These are phyloP conservation scores for Pseudogymnoascus sp. DNA, from an alignment of 2,329 filamentous ascomycete genomes.

Conservation along the genomic window DNA sequence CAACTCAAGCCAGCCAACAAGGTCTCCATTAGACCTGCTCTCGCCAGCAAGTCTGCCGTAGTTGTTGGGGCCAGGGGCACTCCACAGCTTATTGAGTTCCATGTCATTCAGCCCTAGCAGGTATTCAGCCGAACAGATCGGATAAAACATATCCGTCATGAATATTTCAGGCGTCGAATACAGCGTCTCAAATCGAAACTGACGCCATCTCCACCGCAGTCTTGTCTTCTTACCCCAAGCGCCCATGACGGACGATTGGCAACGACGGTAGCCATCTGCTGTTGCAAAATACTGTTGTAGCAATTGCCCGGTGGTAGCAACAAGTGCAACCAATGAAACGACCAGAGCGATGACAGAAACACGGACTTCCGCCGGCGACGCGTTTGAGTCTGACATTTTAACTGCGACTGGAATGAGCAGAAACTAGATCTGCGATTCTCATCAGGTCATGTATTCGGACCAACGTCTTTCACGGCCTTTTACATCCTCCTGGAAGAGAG, in stretches of 20 bases:
- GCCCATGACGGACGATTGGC: constrained; percentile 31
- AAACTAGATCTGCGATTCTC: not conserved
- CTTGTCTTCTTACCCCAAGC: constrained; percentile 28
- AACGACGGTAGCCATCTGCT: constrained; percentile 34
- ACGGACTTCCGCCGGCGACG: not conserved
- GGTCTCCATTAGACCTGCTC: not conserved
- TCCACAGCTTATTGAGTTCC: not conserved
- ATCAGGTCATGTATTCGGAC: not conserved
- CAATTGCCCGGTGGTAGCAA: constrained; percentile 27
- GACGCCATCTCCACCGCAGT: constrained; percentile 25
- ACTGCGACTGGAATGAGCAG: not conserved
- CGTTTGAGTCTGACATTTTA: not conserved
- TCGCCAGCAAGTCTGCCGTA: not conserved
- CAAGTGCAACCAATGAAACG: constrained; percentile 31
- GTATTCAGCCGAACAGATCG: constrained; percentile 13
- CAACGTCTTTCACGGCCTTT: not conserved
- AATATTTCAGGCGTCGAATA: constrained; percentile 33
- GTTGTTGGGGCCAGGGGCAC: not conserved
- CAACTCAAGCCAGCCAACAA: constrained; percentile 1
- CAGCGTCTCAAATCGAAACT: constrained; percentile 33
- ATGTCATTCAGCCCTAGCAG: constrained; percentile 10
- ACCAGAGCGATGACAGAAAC: constrained; percentile 28
- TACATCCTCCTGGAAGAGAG: not conserved
- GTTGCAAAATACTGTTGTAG: constrained; percentile 34
- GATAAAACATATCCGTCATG: constrained; percentile 14